These are phyloP conservation scores for Salix arbutifolia DNA, from an alignment of 345 rosid species.

Conservation along the genomic window DNA sequence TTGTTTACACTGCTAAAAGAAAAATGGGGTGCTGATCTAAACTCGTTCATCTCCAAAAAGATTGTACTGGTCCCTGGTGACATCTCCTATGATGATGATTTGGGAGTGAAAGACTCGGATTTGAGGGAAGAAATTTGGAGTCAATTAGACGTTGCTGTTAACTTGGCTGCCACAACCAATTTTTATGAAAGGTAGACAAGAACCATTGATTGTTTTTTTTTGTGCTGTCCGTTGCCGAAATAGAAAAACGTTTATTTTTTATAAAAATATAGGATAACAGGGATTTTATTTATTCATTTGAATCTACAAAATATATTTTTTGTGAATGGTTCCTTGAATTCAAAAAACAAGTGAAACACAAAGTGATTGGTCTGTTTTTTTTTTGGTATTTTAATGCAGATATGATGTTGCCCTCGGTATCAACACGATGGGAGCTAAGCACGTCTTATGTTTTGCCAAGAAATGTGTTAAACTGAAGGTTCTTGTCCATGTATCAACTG, in stretches of 20 bases:
- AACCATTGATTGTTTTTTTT: neutral
- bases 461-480: constrained; percentile 44
- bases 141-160: constrained; percentile 32
- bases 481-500: constrained; percentile 47
- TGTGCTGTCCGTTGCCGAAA: neutral
- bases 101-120: constrained; percentile 24
- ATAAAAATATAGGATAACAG: too few relatives aligned
- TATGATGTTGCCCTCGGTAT: constrained; percentile 52
- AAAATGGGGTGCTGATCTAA: constrained; percentile 8
- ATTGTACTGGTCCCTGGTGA: constrained; percentile 31
- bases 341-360: too few relatives aligned
- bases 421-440: constrained; percentile 57
- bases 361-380: neutral
- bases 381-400: constrained; percentile 7
- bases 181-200: constrained; percentile 41
- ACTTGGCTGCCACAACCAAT: constrained; percentile 42
- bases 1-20: constrained; percentile 22
- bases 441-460: constrained; percentile 51
- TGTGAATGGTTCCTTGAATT: too few relatives aligned
- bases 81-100: constrained; percentile 12
- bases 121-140: constrained; percentile 29
- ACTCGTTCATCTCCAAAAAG: constrained; percentile 12
- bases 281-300: too few relatives aligned
- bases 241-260: too few relatives aligned
- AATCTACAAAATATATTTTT: too few relatives aligned